phyloP scores from a whole-genome alignment of 768 basidiomycete genomes.

The Sporobolomyces pararoseus region DNA sequence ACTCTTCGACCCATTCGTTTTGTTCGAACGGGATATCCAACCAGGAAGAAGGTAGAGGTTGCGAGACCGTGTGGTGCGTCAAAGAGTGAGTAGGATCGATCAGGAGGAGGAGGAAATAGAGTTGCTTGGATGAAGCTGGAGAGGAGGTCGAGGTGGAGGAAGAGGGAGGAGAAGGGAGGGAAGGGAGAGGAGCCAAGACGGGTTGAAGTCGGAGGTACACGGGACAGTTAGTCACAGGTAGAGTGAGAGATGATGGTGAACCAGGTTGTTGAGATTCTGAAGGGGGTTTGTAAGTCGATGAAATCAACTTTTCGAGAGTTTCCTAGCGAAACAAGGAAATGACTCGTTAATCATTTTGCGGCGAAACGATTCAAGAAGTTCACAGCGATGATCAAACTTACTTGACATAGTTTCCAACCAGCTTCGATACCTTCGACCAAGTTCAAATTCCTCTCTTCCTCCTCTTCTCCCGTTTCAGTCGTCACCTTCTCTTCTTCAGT shows the following conservation, averaged over 20 bases:
- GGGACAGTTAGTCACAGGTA: constrained; percentile 67
- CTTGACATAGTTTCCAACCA: constrained; percentile 80
- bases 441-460: constrained; percentile 65
- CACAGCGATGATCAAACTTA: constrained; percentile 46
- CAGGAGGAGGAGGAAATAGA: constrained; percentile 69
- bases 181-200: constrained; percentile 59
- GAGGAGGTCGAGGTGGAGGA: too few relatives aligned
- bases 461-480: constrained; percentile 37
- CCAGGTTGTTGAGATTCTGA: not conserved
- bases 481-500: constrained; percentile 29
- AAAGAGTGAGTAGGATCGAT: constrained; percentile 76
- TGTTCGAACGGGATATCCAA: constrained; percentile 77
- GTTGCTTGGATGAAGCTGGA: constrained; percentile 49
- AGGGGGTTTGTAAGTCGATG: constrained; percentile 47
- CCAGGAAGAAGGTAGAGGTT: constrained; percentile 80
- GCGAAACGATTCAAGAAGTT: too few relatives aligned
- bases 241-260: constrained; percentile 37
- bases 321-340: constrained; percentile 57
- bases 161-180: constrained; percentile 52
- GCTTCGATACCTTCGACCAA: constrained; percentile 77
- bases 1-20: constrained; percentile 90
- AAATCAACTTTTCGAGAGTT: constrained; percentile 70
- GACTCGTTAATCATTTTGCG: too few relatives aligned
- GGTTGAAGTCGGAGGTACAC: constrained; percentile 93
- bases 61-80: constrained; percentile 71